Percentiles rank a stretch among this genome's conserved stretches.
These are phyloP conservation scores for Paramecium pentaurelia DNA, from an alignment of 73 alveolate genomes.

Conservation along the genomic window DNA sequence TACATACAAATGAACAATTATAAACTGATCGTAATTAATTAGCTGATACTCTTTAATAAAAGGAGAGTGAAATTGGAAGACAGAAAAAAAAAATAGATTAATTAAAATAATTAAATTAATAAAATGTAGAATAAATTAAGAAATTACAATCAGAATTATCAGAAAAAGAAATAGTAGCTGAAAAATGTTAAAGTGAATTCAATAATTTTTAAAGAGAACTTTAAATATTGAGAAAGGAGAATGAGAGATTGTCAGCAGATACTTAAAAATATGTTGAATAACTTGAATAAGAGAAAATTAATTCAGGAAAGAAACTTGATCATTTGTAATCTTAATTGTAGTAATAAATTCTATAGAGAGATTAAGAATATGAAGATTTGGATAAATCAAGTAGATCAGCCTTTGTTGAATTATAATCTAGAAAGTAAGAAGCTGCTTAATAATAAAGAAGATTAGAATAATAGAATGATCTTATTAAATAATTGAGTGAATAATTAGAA, in stretches of 20 bases:
- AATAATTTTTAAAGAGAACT: not conserved
- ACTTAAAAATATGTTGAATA: not conserved
- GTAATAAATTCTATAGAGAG: not conserved
- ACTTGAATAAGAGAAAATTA: not conserved
- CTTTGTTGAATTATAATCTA: not conserved
- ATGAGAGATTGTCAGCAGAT: not conserved
- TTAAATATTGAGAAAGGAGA: not conserved
- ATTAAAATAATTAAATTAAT: not conserved
- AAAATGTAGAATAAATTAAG: not conserved
- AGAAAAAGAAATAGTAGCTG: not conserved
- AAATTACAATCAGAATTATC: not conserved
- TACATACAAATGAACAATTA: not conserved
- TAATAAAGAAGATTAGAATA: not conserved
- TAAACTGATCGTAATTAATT: conserved; percentile 19
- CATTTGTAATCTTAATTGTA: not conserved
- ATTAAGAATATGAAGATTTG: not conserved
- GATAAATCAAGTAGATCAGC: not conserved
- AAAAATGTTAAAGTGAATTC: not conserved
- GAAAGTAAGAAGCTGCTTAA: not conserved
- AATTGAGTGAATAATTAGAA: not conserved
- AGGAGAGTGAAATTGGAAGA: conserved; percentile 17
- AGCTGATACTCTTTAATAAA: not conserved
- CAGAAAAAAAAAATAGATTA: not conserved
- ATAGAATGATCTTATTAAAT: not conserved
- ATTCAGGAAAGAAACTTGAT: not conserved